Base-by-base conservation (phyloP, 768 basidiomycete genomes). In the Kwoniella sp. region DNA sequence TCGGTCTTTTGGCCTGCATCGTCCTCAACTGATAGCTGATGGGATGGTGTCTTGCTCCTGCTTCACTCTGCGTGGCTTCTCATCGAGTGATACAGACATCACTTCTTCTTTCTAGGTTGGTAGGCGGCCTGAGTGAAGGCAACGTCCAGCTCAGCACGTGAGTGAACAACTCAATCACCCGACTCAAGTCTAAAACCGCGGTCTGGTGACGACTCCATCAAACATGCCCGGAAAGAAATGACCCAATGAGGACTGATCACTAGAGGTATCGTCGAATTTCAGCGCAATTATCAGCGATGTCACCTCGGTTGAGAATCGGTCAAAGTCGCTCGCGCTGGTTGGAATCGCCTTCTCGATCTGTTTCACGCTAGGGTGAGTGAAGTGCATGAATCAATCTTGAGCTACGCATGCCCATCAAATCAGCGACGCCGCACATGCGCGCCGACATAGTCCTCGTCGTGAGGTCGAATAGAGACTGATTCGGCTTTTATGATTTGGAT, bases 291-390 rank as follows among this genome's bases (percentile, higher is more conserved):
- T 99, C 31, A 92, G 93, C 25, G 95, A 98, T 78, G 87, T 97
- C 47, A 91, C 92, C 0, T 86, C 89, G 0, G 85, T 90, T 2
- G 85, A 86, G 22, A 90, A 88, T 53, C 88, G 95, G 23, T 90
- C 92, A 2, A 89, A 86, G 77, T 88, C 91, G 3, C 87, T 99
- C 20, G 90, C 96, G 0, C 86, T 95, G 65, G 89, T 99, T 51
- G 95, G 96, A 15, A 91, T 98, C 52, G 95, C 96, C 0, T 99
- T 99, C 74, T 91, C 93, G 17, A 88, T 97, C 55, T 95, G 93
- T 79, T 98, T 97, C 82, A 82, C 79, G 9, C 69, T 80, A 22
- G 79, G 77, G 77, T 79, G 54, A 48, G 76, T 55, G 48, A n/a
- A 25, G n/a, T n/a, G n/a, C n/a, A n/a, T n/a, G 38, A 38, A 23